Evolutionary conservation across 2,329 filamentous ascomycete genomes (phyloP).

Genomic region (Cercospora berteroae): DNA sequence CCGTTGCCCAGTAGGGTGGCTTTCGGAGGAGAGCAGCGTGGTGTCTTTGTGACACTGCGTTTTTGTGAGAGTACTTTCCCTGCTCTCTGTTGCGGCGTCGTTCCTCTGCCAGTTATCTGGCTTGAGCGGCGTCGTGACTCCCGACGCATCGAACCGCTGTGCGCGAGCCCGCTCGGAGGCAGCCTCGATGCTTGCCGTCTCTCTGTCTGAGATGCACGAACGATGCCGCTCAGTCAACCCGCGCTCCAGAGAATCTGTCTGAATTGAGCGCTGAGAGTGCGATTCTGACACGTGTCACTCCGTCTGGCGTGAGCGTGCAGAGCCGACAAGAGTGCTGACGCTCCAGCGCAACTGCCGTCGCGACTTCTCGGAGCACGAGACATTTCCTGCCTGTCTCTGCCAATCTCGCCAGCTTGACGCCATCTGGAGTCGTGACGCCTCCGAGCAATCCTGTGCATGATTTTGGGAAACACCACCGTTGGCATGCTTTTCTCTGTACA

Average conservation of each 20-base stretch:
- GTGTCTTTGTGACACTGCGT: neutral
- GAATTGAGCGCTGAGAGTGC: neutral
- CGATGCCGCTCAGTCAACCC: neutral
- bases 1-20: conserved; percentile 1
- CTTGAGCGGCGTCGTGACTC: neutral
- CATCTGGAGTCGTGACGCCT: neutral
- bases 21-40: neutral
- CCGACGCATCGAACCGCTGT: neutral
- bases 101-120: neutral
- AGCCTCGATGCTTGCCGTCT: neutral
- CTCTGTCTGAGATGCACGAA: neutral
- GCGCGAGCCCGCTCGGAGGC: neutral
- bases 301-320: neutral
- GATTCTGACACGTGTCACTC: neutral
- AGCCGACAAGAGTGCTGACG: neutral
- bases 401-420: neutral
- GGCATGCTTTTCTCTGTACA: neutral
- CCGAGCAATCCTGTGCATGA: neutral
- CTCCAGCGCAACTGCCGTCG: neutral
- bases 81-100: neutral
- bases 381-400: neutral
- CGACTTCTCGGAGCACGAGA: neutral
- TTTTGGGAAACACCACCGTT: neutral
- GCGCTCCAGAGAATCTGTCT: neutral
- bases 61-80: neutral